Base-by-base conservation (phyloP, 2,329 filamentous ascomycete species). In the Aspergillus transmontanensis region DNA sequence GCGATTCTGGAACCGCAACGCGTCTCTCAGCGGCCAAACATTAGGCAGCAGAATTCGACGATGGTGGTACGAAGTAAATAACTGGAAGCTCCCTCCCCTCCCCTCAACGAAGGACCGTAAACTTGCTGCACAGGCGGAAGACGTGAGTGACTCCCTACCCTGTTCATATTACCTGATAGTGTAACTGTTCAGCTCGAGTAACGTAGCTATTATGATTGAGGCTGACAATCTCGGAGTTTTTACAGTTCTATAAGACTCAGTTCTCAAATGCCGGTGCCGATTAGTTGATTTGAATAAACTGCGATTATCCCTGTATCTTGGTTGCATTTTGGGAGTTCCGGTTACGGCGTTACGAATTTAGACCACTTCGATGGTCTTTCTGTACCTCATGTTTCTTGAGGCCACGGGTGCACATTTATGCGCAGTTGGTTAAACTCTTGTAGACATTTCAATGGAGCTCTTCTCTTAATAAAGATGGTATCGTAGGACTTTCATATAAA, bases 31-130 rank as follows among this genome's bases (percentile, higher is more conserved):
- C 66, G 95, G 95, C 10, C 88, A 87, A 70, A 89, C 88, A 30
- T 81, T 91, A 19, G 95, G 95, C 26, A 92, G 91, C 7, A 87
- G 86, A 69, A 81, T 95, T 56, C 85, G 95, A 71, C 85, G 93
- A 68, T 98, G 94, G 95, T 99, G 95, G 94, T 97, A 93, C 82
- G 87, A 86, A 26, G 91, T 96, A 21, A 98, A 98, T 75, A 93
- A 96, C 73, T 98, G 95, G 95, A 84, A 85, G 56, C 78, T 94
- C 62, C 90, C 90, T 5, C 73, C 79, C 26, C 46, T 71, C 46
- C 58, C 65, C n/a, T 69, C 71, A 46, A 63, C 64, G n/a, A 68
- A 68, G 62, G 65, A 73, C 61, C 64, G 67, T n/a, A 74, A 75
- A 60, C 60, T 80, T 51, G 76, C 78, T 46, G 71, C 71, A 51